Base-by-base conservation (phyloP, 371 early-diverging fungal species). In the Mucor lusitanicus region DNA sequence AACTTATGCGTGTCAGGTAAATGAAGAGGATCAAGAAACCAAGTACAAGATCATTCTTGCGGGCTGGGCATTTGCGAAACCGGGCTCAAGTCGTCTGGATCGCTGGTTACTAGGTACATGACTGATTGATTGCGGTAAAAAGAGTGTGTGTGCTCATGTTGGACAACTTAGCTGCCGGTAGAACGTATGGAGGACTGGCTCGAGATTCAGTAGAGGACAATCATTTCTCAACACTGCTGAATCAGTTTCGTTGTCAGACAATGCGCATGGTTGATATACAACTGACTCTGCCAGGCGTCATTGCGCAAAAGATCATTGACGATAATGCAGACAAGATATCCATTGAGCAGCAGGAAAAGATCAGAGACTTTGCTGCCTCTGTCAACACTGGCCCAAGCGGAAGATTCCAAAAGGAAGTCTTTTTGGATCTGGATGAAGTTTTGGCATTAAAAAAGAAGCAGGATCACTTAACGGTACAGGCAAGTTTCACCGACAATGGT, bases 181-280 rank as follows among this genome's bases (percentile, higher is more conserved):
- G 82, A 59, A 77, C 71, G 2, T 79, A 79, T 63, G 82, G 82
- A 44, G 77, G 82, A 11, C 28, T 79, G 8, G 35, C 65, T 6
- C 72, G 72, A 53, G 67, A 79, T 61, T 77, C 82, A n/a, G 72
- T 59, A 1, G 82, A 82, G 48, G 79, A 79, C 62, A 60, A 57
- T 8, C 82, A 82, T 46, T 82, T 82, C 71, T 69, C 73, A 11
- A 65, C 61, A 6, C 46, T 79, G 6, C 42, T 79, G 7, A 82
- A 77, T 28, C 82, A 82, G 48, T 82, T 82, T 57, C 75, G 79
- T 4, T 77, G 77, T 42, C 77, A 82, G 44, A 79, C 78, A 0
- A 69, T 82, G 69, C 70, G 73, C 3, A 70, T 68, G 69, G 55
- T 50, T 1, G 58, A 61, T 33, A 54, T 72, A 19, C 42, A 48